Evolutionary conservation across 768 basidiomycete genomes (phyloP), one percentile per base, ranked within the genome.

Genomic region (Lactifluus echinatus): DNA sequence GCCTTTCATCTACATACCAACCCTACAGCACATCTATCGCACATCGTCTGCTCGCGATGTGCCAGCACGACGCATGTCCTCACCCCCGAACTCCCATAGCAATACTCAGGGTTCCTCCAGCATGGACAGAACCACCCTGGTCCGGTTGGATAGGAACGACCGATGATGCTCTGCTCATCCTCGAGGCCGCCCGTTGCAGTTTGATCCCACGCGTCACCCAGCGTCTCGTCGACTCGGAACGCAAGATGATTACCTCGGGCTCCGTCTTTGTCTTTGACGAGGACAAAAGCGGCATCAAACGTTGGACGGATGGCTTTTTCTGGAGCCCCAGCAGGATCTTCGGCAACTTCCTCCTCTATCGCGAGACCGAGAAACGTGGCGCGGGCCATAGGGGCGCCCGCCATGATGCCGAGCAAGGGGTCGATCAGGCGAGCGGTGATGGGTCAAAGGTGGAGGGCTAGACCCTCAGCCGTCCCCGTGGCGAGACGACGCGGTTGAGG

Each of bases 231-330:
- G 94, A 96, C 68, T 80, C 88, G 31, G 94, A 98, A 70, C 81
- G 92, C 56, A 86, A 83, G 66, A 90, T 95, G 85, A 93, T 98
- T 69, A 85, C 85, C 17, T 89, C 86, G 6, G 94, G 94, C 55
- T 89, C 88, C 7, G 92, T 98, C 11, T 98, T 97, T 66, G 94
- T 96, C 63, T 98, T 96, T 67, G 92, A 98, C 70, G 94, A 96
- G 75, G 87, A 92, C 66, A 93, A 95, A 73, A 92, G 89, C 66
- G 93, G 93, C 26, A 98, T 98, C 75, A 95, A 94, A 74, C 80
- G 94, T 43, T 96, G 93, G 90, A 98, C 94, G n/a, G 94, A 98
- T 72, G 93, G 93, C n/a, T 85, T 89, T 68, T 87, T 88, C 68
- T 96, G 94, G 94, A 89, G 87, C 63, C 94, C 94, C 0, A 88